phyloP scores from a whole-genome alignment of 805 yeast genomes.

The Schwanniomyces yamadae region DNA sequence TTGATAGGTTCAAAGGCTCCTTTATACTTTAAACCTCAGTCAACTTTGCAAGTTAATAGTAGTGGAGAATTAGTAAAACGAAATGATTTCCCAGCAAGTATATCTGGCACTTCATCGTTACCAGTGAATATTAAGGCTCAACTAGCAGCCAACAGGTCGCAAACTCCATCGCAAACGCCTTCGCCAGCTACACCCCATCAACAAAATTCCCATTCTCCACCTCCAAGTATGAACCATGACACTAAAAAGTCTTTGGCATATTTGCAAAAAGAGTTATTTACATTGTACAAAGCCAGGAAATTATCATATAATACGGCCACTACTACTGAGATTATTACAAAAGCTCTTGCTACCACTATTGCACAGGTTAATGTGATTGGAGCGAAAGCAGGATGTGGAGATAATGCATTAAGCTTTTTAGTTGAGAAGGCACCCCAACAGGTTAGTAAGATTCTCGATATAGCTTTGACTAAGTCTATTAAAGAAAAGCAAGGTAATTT shows the following conservation, averaged over 20 bases:
- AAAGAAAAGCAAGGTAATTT: constrained; percentile 35
- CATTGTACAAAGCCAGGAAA: constrained; percentile 73
- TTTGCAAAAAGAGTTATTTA: constrained; percentile 81
- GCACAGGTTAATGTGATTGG: constrained; percentile 89
- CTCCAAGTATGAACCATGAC: constrained; percentile 45
- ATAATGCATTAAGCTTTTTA: constrained; percentile 73
- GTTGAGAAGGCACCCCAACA: constrained; percentile 82
- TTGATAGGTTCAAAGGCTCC: constrained; percentile 28
- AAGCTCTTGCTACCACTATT: constrained; percentile 89
- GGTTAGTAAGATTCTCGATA: constrained; percentile 72
- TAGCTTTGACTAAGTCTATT: constrained; percentile 79
- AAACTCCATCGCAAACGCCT: constrained; percentile 9
- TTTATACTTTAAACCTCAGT: constrained; percentile 31
- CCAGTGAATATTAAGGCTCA: constrained; percentile 41
- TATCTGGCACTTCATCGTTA: constrained; percentile 7
- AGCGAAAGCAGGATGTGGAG: constrained; percentile 75
- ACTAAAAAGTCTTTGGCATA: constrained; percentile 76
- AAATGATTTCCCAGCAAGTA: constrained; percentile 9
- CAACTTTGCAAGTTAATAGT: constrained; percentile 9
- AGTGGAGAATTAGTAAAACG: constrained; percentile 9
- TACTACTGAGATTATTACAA: constrained; percentile 81
- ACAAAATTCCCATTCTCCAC: constrained; percentile 2
- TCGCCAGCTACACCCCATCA: not conserved
- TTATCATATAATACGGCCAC: constrained; percentile 72
- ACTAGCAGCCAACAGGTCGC: constrained; percentile 46